Evolutionary conservation across 768 basidiomycete genomes (phyloP), one percentile per base, ranked within the genome.

Genomic region (Gautieria morchelliformis): DNA sequence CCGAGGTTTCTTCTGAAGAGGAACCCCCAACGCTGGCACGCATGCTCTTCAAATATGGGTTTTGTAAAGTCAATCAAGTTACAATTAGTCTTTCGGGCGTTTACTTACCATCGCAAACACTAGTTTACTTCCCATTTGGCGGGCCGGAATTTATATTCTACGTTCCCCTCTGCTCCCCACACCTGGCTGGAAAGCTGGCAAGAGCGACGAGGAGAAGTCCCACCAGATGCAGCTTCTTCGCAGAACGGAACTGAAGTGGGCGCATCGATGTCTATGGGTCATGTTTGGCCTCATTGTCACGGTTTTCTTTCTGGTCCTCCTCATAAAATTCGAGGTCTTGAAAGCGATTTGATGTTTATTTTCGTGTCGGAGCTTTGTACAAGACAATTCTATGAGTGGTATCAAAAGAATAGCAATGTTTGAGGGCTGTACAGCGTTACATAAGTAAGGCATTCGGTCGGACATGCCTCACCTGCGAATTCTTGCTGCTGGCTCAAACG

Each of bases 81-180:
- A 20, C 19, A n/a, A 24, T 55, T 55, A 27, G 11, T 22, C 17
- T 10, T 4, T 46, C 3, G n/a, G 4, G n/a, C 39, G 59, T 52
- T 53, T 37, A 57, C 54, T 52, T 30, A 33, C 10, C 19, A 52
- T 35, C 50, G 30, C 58, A 15, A 37, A 37, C 60, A 37, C 1
- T 60, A 77, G 77, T 78, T 52, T 78, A 75, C 66, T 77, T 77
- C n/a, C 72, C 70, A 72, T 78, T 58, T 80, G 79, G 78, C 44
- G 76, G 20, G 63, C 74, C 6, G 76, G 77, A 17, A 63, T 69
- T 8, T 52, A 70, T 62, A 71, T 79, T 47, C 63, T 78, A 19
- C 42, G 70, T 46, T 73, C 68, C 6, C 75, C 77, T 1, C 69
- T 78, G n/a, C 49, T 20, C 22, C 61, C 61, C 37, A 70, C 68